Evolutionary conservation across 225 moss, liverwort and hornwort genomes (phyloP), one percentile per base, ranked within the genome.

Genomic region (Marchantia paleacea): DNA sequence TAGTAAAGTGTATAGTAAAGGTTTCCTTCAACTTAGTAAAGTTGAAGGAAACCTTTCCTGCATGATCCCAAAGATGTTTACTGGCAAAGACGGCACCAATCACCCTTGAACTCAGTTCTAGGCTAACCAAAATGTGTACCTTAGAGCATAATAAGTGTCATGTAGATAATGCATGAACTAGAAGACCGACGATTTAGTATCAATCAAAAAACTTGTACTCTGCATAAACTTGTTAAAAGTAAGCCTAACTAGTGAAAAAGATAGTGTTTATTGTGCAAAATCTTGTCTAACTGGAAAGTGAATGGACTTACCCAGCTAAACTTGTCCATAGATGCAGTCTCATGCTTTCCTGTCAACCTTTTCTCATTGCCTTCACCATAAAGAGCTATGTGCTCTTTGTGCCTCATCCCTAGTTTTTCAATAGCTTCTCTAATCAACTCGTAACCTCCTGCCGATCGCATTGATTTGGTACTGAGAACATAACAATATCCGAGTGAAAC

Each of bases 401-500:
- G 84, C 75, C 76, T 80, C 75, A 80, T 29, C 13, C 80, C 75
- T 12, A 84, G 80, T 51, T 84, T 84, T 29, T 80, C 75, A 69
- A 84, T 80, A 55, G 84, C 84, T 75, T 76, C 67, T 57, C 39
- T 76, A 29, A 84, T 80, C 28, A 76, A 20, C n/a, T 80, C 67
- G 67, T 80, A 84, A 11, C 84, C 84, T 13, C 84, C 84, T 10
- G 80, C 84, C 52, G 80, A 51, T n/a, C 84, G 89, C 92, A 92
- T 92, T 0, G 78, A 78, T 20, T 86, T 67, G 47, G 88, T 87
- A 2, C 91, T 91, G 50, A 87, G 88, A 83, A 53, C 26, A 26
- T 15, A 54, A 74, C 24, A 28, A 26, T 30, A 58, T 24, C 31
- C 25, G 15, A 30, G 60, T 18, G 55, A 26, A 22, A 77, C 0